A percentile compares a stretch with the other conserved stretches of the same genome.
These are phyloP conservation scores for Aphanocladium album DNA, from an alignment of 2,329 filamentous ascomycete species.

Conservation along the genomic window DNA sequence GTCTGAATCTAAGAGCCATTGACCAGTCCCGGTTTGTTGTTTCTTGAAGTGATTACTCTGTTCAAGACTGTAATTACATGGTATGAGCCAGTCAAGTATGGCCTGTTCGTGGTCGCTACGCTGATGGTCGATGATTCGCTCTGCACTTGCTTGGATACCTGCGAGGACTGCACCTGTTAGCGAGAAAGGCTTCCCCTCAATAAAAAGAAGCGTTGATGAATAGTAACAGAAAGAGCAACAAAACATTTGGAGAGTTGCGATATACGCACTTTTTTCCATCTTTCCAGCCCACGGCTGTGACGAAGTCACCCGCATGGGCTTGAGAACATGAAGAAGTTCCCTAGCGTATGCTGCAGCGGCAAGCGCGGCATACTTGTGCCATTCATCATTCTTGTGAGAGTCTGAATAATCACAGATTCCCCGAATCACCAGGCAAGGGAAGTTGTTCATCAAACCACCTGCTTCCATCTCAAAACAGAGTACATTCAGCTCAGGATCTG, in stretches of 20 bases:
- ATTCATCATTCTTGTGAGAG: conserved; percentile 31
- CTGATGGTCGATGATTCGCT: not conserved
- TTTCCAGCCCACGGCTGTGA: not conserved
- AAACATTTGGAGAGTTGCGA: not conserved
- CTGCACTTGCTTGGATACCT: not conserved
- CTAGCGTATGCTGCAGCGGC: conserved; percentile 23
- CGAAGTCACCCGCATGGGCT: not conserved
- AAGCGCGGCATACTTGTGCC: conserved; percentile 29
- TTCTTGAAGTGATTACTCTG: conserved; percentile 30
- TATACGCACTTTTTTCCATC: not conserved
- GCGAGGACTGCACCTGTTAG: not conserved
- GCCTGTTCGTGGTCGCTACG: not conserved
- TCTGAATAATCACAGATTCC: conserved; percentile 35
- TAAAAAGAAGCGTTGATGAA: no score
- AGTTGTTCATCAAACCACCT: conserved; percentile 19
- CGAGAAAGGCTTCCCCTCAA: not conserved
- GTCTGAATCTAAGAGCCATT: conserved; percentile 36
- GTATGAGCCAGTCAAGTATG: conserved; percentile 33
- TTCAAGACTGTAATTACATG: conserved; percentile 28
- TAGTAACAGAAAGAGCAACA: not conserved
- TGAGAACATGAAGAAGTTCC: conserved; percentile 9
- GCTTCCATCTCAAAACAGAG: conserved; percentile 25
- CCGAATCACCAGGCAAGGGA: conserved; percentile 29
- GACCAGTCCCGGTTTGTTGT: conserved; percentile 31
- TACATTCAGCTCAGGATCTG: not conserved